Conservation (phyloP, 805 yeast genomes). For the Suhomyces kilbournensis region DNA sequence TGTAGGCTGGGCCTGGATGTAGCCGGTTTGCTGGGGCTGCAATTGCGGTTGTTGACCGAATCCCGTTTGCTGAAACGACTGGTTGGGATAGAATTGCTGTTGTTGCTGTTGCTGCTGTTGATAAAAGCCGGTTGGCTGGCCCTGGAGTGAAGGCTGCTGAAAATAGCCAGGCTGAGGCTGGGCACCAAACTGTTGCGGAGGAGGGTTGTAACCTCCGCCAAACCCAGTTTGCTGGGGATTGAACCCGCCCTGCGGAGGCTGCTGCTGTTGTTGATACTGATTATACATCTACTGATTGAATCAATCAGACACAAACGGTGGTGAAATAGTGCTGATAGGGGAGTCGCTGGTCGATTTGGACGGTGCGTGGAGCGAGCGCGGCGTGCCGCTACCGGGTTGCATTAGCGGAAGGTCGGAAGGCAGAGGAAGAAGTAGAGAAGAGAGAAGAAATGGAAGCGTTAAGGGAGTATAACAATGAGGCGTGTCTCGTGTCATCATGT, state of each 20-base stretch:
- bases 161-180: slow-evolving; percentile 6
- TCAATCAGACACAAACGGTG: background rate
- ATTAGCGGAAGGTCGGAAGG: background rate
- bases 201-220: slow-evolving; percentile 14
- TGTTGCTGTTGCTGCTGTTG: slow-evolving; percentile 31
- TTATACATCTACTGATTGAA: slow-evolving; percentile 30
- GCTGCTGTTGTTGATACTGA: slow-evolving; percentile 31
- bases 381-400: background rate
- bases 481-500: background rate
- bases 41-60: slow-evolving; percentile 13
- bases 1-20: slow-evolving; percentile 42
- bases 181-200: slow-evolving; percentile 9
- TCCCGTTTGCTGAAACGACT: slow-evolving; percentile 18
- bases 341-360: slow-evolving; percentile 1
- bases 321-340: background rate
- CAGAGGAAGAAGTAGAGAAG: background rate
- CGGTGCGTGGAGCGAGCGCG: background rate
- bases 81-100: slow-evolving; percentile 11
- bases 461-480: too few species aligned
- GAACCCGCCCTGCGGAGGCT: slow-evolving; percentile 16
- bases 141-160: slow-evolving; percentile 20
- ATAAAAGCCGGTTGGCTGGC: slow-evolving; percentile 49
- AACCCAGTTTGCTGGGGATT: slow-evolving; percentile 24
- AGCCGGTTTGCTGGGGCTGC: slow-evolving; percentile 37
- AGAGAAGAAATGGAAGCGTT: background rate